Evolutionary conservation across 306 rosid species (phyloP), one percentile per base, ranked within the genome.

Genomic region (Trichosanthes truncata): DNA sequence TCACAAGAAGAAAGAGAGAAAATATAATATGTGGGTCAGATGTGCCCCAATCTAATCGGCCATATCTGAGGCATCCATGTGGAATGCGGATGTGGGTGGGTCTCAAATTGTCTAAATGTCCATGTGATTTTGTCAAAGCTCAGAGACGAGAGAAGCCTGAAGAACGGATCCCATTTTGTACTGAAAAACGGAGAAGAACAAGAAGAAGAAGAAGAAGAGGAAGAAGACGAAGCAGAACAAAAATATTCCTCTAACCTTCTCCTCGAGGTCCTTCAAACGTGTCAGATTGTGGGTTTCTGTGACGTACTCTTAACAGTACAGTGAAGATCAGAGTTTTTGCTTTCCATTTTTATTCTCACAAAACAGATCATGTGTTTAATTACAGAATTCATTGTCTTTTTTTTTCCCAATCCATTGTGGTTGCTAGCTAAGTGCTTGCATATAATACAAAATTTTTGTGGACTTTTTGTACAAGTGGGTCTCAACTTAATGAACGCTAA

Each of bases 51-150:
- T 85, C 56, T 45, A 43, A 71, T 71, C 56, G 75, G 62, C 65
- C 60, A 79, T 69, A n/a, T 68, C 82, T 84, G 83, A 43, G 31
- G 80, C 59, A 85, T 87, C 83, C 83, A 87, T 89, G 93, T 90
- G 96, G 74, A 87, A 66, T 82, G 89, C 72, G 82, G 57, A 78
- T 89, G 77, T 80, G 78, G 49, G 92, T 86, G 93, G 95, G 91
- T 84, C 89, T 82, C 83, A 21, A 80, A 74, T 82, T 88, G 96
- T 87, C 92, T 83, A 84, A 87, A 86, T 87, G 88, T 88, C 93
- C 98, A 92, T 90, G 91, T 93, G 98, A 92, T 68, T 23, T 60
- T 87, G 97, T 92, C 97, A 90, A 88, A 75, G 45, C 73, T 62
- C 45, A 26, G 38, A 78, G n/a, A 40, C 38, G 36, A 77, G 36